Conservation (phyloP, 805 yeast genomes). For the Zygosaccharomyces lentus region DNA sequence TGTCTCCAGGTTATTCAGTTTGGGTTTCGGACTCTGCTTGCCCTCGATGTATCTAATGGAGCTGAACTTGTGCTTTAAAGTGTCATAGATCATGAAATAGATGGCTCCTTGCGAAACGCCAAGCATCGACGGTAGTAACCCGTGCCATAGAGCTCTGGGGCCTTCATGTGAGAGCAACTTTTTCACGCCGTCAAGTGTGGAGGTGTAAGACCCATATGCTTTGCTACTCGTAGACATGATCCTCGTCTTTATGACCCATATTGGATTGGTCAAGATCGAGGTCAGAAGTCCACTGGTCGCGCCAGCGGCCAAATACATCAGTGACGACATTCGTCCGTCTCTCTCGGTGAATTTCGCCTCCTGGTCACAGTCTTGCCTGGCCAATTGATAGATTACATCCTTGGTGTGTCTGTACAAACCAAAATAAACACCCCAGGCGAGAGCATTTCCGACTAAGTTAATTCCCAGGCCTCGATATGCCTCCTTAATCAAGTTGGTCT, state of each 20-base stretch:
- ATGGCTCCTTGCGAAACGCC: constrained; percentile 88
- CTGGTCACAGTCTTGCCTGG: background rate
- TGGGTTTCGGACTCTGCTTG: constrained; percentile 12
- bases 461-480: constrained; percentile 75
- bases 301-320: constrained; percentile 51
- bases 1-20: constrained; percentile 51
- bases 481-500: constrained; percentile 26
- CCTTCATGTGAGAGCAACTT: constrained; percentile 55
- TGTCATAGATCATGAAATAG: constrained; percentile 82
- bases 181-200: constrained; percentile 51
- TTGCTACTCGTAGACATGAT: constrained; percentile 51
- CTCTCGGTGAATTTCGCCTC: constrained; percentile 11
- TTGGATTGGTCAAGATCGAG: constrained; percentile 77
- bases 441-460: constrained; percentile 75
- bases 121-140: constrained; percentile 66
- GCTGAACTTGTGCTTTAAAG: constrained; percentile 48
- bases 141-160: constrained; percentile 60
- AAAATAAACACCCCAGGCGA: constrained; percentile 89
- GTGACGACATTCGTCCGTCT: constrained; percentile 28
- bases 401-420: constrained; percentile 66
- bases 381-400: constrained; percentile 28
- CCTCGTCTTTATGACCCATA: constrained; percentile 93
- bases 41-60: constrained; percentile 14
- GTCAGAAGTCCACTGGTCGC: constrained; percentile 72
- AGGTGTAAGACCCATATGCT: constrained; percentile 40